These are phyloP conservation scores for Sequoiadendron giganteum DNA, from an alignment of 75 land plant genomes.

Conservation along the genomic window DNA sequence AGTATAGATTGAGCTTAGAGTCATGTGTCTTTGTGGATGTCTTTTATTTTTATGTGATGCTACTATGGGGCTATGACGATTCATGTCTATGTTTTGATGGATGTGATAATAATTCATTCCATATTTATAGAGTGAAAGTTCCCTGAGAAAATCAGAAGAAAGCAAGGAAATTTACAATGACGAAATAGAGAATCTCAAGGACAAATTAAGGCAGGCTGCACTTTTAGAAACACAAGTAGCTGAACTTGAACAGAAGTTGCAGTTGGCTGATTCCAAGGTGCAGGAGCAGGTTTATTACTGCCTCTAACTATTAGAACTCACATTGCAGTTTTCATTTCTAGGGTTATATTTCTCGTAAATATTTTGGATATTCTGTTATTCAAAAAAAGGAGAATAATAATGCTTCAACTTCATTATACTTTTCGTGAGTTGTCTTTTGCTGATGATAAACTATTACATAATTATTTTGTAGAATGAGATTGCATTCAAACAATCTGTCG, in stretches of 20 bases:
- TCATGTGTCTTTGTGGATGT: not conserved
- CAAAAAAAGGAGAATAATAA: not conserved
- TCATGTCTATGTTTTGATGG: not conserved
- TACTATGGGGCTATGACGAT: not conserved
- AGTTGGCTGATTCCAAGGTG: constrained; percentile 20
- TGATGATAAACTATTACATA: not conserved
- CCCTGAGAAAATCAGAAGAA: not conserved
- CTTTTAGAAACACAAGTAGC: constrained; percentile 39
- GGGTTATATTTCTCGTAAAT: not conserved
- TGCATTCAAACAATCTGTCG: not conserved
- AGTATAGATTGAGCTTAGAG: not conserved
- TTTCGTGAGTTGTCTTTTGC: not conserved
- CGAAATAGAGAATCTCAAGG: constrained; percentile 30
- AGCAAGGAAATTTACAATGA: constrained; percentile 22
- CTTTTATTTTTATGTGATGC: constrained; percentile 1
- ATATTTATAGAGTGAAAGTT: not conserved
- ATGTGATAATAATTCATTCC: not conserved
- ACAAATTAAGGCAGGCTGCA: constrained; percentile 20
- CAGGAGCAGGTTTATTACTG: constrained; percentile 27
- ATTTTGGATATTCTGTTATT: not conserved
- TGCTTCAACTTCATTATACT: not conserved
- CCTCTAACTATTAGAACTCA: not conserved
- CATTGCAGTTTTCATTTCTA: not conserved
- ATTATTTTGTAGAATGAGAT: not conserved
- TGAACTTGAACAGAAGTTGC: constrained; percentile 41